These are phyloP conservation scores for Bretziella fagacearum DNA, from an alignment of 2,329 filamentous ascomycete species.

Conservation along the genomic window DNA sequence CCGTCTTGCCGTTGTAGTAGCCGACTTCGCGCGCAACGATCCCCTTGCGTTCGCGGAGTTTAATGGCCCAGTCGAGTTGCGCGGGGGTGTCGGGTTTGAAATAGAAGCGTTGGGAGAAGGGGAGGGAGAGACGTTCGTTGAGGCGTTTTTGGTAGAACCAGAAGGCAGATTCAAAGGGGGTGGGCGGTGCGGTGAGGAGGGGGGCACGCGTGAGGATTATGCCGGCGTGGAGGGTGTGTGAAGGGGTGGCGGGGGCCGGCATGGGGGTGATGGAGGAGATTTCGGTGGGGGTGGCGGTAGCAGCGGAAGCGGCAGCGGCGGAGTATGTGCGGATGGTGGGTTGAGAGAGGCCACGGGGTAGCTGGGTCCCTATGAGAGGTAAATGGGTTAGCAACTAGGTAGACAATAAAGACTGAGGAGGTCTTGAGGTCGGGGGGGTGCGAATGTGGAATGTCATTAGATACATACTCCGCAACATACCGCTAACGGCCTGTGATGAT, in stretches of 20 bases:
- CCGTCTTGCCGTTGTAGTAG: slow-evolving; percentile 53
- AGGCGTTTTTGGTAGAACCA: slow-evolving; percentile 96
- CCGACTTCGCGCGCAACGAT: slow-evolving; percentile 74
- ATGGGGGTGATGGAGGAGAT: slow-evolving; percentile 13
- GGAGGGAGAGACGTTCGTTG: slow-evolving; percentile 76
- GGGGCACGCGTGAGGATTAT: slow-evolving; percentile 80
- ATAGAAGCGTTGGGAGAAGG: slow-evolving; percentile 85
- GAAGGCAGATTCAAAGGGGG: slow-evolving; percentile 79
- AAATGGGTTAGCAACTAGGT: no score
- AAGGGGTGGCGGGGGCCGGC: slow-evolving; percentile 16
- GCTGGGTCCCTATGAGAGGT: neutral
- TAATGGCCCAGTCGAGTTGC: slow-evolving; percentile 79
- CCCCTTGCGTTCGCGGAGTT: slow-evolving; percentile 54
- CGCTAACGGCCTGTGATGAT: slow-evolving; percentile 8
- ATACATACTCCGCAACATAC: slow-evolving; percentile 10
- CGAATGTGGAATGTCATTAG: neutral
- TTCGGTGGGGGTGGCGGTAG: slow-evolving; percentile 14
- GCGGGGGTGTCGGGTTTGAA: slow-evolving; percentile 78
- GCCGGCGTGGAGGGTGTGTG: slow-evolving; percentile 41
- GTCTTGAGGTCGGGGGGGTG: no score
- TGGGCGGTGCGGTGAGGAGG: slow-evolving; percentile 65
- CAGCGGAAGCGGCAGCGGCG: slow-evolving; percentile 18
- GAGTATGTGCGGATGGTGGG: slow-evolving; percentile 20
- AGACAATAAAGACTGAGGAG: no score
- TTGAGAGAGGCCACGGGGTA: neutral